Percentiles rank a stretch among this genome's conserved stretches.
These are phyloP conservation scores for Penicillium crustosum DNA, from an alignment of 2,329 filamentous ascomycete genomes.

Conservation along the genomic window DNA sequence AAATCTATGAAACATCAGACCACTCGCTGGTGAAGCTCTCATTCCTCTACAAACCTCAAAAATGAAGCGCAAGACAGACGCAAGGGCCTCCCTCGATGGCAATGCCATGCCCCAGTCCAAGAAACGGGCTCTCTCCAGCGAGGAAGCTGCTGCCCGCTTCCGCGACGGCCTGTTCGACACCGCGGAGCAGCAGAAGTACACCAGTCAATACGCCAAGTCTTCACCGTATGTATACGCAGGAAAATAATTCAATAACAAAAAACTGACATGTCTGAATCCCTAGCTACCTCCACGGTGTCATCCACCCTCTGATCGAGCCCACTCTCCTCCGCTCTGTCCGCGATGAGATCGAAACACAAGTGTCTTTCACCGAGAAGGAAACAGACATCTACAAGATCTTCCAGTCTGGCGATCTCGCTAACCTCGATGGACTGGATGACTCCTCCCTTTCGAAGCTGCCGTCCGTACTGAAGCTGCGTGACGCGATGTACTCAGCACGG, in stretches of 20 bases:
- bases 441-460: slow-evolving; percentile 81
- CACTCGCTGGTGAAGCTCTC: slow-evolving; percentile 5
- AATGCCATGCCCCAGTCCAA: slow-evolving; percentile 40
- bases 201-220: slow-evolving; percentile 44
- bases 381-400: slow-evolving; percentile 99
- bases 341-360: slow-evolving; percentile 81
- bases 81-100: slow-evolving; percentile 28
- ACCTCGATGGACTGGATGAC: slow-evolving; percentile 90
- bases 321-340: slow-evolving; percentile 81
- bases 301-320: slow-evolving; percentile 76
- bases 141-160: slow-evolving; percentile 44
- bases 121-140: slow-evolving; percentile 41
- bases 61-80: slow-evolving; percentile 49
- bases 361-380: slow-evolving; percentile 96
- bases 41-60: slow-evolving; percentile 13
- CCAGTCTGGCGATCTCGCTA: slow-evolving; percentile 95
- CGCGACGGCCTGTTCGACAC: slow-evolving; percentile 46
- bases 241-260: background rate
- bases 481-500: slow-evolving; percentile 85
- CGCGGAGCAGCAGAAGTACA: slow-evolving; percentile 44
- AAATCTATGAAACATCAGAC: slow-evolving; percentile 21
- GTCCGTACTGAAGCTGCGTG: slow-evolving; percentile 85
- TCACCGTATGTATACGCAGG: slow-evolving; percentile 38
- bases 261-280: background rate
- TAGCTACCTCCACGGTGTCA: slow-evolving; percentile 89